These are phyloP conservation scores for Verticillium dahliae DNA, from an alignment of 2,329 filamentous ascomycete species.

Conservation along the genomic window DNA sequence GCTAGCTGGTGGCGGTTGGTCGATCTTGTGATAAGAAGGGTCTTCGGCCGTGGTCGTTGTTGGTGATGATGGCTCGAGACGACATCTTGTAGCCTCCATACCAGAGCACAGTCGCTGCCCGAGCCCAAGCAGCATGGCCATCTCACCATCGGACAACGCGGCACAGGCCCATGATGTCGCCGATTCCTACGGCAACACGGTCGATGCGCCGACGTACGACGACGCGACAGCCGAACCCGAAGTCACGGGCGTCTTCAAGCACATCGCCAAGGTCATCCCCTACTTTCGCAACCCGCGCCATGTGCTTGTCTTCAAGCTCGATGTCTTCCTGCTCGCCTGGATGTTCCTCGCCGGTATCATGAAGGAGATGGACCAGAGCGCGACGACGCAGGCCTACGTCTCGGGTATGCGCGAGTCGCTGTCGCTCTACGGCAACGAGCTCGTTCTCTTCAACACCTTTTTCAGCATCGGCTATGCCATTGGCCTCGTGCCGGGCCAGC, in stretches of 20 bases:
- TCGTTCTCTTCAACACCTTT: constrained; percentile 1
- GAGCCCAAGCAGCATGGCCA: not conserved
- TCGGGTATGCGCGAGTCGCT: constrained; percentile 23
- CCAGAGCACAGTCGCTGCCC: not conserved
- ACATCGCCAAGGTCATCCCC: constrained; percentile 11
- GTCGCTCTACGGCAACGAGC: not conserved
- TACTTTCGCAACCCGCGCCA: constrained; percentile 23
- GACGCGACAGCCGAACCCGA: not conserved
- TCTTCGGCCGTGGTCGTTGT: not conserved
- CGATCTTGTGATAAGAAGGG: not conserved
- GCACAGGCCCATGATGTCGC: not conserved
- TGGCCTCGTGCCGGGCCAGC: constrained; percentile 1
- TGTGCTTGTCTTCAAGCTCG: constrained; percentile 26
- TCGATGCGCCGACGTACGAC: not conserved
- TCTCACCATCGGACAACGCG: not conserved
- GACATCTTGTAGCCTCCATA: not conserved
- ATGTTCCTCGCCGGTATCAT: constrained; percentile 27
- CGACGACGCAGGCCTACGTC: constrained; percentile 27
- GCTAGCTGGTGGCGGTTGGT: not conserved
- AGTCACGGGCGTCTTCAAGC: constrained; percentile 7
- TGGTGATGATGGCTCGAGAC: not conserved
- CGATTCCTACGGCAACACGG: not conserved
- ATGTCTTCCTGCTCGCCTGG: constrained; percentile 26
- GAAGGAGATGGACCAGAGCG: constrained; percentile 30
- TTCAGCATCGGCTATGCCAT: constrained; percentile 1